A percentile compares a stretch with the other conserved stretches of the same genome.
These are phyloP conservation scores for Elsinoe necatrix DNA, from an alignment of 2,329 filamentous ascomycete species.

Conservation along the genomic window DNA sequence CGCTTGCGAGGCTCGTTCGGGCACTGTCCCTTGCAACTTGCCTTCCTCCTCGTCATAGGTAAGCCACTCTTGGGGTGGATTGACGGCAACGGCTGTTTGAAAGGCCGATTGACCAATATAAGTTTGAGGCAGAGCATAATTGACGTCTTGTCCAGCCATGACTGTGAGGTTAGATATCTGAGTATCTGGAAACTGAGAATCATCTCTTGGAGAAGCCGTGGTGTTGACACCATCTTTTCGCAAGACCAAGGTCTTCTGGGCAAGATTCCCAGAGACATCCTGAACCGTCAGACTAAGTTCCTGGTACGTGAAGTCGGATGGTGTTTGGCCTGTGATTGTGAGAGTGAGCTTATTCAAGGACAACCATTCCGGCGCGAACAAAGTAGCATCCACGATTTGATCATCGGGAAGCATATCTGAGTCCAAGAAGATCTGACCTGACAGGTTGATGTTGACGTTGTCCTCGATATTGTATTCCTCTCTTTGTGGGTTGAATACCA, in stretches of 20 bases:
- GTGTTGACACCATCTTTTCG: slow-evolving; percentile 20
- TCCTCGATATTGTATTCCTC: slow-evolving; percentile 51
- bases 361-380: slow-evolving; percentile 54
- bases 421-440: slow-evolving; percentile 6
- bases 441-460: slow-evolving; percentile 27
- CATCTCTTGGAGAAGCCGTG: background rate
- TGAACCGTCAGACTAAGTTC: slow-evolving; percentile 54
- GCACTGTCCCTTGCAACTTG: slow-evolving; percentile 43
- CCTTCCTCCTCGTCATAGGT: slow-evolving; percentile 39
- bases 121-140: slow-evolving; percentile 38
- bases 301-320: slow-evolving; percentile 47
- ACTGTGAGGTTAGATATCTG: slow-evolving; percentile 40
- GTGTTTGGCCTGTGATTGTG: slow-evolving; percentile 56
- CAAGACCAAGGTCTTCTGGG: slow-evolving; percentile 47
- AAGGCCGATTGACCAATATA: slow-evolving; percentile 36
- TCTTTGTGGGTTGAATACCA: slow-evolving; percentile 53
- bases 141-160: slow-evolving; percentile 43
- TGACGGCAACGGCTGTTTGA: slow-evolving; percentile 38
- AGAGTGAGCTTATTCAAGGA: slow-evolving; percentile 55
- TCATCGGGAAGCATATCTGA: background rate
- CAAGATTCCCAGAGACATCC: slow-evolving; percentile 52
- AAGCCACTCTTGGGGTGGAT: slow-evolving; percentile 40
- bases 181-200: background rate
- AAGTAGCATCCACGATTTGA: background rate
- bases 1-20: slow-evolving; percentile 32